Percentiles rank a stretch among this genome's conserved stretches.
Evolutionary conservation across 495 filamentous ascomycete species (phyloP).

Genomic region (Hypoxylon fragiforme): DNA sequence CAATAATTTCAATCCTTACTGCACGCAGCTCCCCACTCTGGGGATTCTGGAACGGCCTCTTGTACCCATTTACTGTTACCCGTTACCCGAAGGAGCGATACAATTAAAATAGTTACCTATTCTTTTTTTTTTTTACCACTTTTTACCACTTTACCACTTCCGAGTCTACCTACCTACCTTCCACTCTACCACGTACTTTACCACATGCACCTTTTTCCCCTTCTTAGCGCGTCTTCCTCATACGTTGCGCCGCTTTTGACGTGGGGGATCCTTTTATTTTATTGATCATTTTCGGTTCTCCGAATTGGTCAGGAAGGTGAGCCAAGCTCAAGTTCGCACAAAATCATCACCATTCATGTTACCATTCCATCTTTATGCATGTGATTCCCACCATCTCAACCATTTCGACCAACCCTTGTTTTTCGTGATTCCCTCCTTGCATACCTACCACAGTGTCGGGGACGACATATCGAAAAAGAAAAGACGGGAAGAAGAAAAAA

Average conservation of each 20-base stretch:
- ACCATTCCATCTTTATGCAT: no score
- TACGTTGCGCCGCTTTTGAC: constrained; percentile 8
- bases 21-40: constrained; percentile 13
- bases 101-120: constrained; percentile 1
- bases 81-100: constrained; percentile 11
- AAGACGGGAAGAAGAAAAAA: constrained; percentile 4
- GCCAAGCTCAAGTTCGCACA: constrained; percentile 33
- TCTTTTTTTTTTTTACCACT: neutral
- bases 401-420: constrained; percentile 2
- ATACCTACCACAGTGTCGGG: neutral
- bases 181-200: neutral
- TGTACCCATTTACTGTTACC: constrained; percentile 10
- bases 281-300: neutral
- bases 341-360: constrained; percentile 2
- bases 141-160: neutral
- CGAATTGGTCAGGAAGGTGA: constrained; percentile 39
- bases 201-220: neutral
- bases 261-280: constrained; percentile 3
- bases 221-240: neutral
- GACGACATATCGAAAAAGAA: constrained; percentile 6
- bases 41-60: constrained; percentile 8
- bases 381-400: constrained; percentile 17
- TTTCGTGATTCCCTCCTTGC: constrained; percentile 5
- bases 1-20: no score
- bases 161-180: neutral